A percentile compares a stretch with the other conserved stretches of the same genome.
These are phyloP conservation scores for Poa annua DNA, from an alignment of 176 grass and related monocot genomes.

Conservation along the genomic window DNA sequence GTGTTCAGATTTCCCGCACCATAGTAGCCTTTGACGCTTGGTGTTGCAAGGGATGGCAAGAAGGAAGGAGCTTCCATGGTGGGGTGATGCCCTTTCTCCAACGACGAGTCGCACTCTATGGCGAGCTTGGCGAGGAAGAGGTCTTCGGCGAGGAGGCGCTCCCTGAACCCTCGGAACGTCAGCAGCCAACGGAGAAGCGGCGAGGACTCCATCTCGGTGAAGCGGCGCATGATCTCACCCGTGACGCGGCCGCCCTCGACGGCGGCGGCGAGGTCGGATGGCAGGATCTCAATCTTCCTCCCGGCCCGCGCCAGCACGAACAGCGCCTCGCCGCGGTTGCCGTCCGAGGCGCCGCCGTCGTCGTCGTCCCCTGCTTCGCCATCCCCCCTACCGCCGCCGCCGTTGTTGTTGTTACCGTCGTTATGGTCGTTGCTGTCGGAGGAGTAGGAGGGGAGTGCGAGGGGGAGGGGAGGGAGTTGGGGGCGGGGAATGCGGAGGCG, in stretches of 20 bases:
- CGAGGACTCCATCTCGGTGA: constrained; percentile 65
- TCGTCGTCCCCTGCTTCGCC: not conserved
- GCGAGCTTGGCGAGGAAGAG: constrained; percentile 88
- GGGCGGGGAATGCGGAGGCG: constrained; percentile 38
- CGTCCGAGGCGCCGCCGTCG: not conserved
- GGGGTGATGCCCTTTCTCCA: too few species aligned
- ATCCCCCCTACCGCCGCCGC: not conserved
- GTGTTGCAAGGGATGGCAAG: too few species aligned
- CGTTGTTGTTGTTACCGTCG: not conserved
- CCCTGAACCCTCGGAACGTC: constrained; percentile 73
- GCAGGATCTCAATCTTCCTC: constrained; percentile 68
- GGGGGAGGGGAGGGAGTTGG: constrained; percentile 29
- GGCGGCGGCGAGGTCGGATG: constrained; percentile 68
- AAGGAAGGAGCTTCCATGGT: too few species aligned
- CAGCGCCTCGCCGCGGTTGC: constrained; percentile 47
- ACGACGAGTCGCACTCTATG: constrained; percentile 85
- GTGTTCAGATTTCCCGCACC: too few species aligned
- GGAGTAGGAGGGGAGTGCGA: constrained; percentile 34
- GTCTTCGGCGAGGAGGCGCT: constrained; percentile 85
- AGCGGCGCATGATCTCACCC: constrained; percentile 65
- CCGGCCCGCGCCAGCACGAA: constrained; percentile 63
- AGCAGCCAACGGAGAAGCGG: constrained; percentile 69
- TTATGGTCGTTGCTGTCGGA: not conserved
- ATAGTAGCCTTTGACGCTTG: too few species aligned
- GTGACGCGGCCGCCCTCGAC: constrained; percentile 71